Evolutionary conservation across 2,329 filamentous ascomycete genomes (phyloP), one percentile per base, ranked within the genome.

Genomic region (Ascochyta viciae-villosae): DNA sequence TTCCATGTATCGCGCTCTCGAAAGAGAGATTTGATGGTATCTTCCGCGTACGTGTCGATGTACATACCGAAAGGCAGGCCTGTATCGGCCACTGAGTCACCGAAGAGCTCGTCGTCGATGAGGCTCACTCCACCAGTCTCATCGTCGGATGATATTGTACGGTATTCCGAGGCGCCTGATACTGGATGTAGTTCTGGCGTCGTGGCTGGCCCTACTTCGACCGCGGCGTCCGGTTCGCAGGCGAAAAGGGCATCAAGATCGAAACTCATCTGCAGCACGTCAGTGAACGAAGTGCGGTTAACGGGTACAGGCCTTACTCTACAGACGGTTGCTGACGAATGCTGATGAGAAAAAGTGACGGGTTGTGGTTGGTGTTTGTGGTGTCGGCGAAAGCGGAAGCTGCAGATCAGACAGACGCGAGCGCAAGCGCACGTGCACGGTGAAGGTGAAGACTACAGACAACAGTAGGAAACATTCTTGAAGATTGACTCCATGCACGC

Each of bases 1-100:
- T 56, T 54, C 40, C 54, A 52, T 8, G 47, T 9, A 2, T 61
- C 50, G 8, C 53, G 37, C 29, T 61, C 50, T 24, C 48, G 33
- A 6, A 46, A 49, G 16, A 63, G 10, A 19, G 40, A 13, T 5
- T 49, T 46, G 24, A 62, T 47, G 4, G 38, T 34, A 29, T 41
- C 38, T 29, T 58, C 52, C 9, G 40, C 49, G 6, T 51, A 31
- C 6, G 41, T 44, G 26, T 45, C 24, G 13, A 45, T 15, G 13
- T 24, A 3, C 12, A 50, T 42, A n/a, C 49, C 41, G 23, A 45
- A 45, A 6, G 24, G 26, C 15, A 45, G 16, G 34, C 31, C 33
- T 7, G 13, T 33, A 16, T 29, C 48, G 39, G 4, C 29, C 9
- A 37, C 37, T 8, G 35, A 19, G 16, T 12, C 26, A 27, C 10